Base-by-base conservation (phyloP, 176 grass and related monocot genomes). In the Pontederia paniculata region DNA sequence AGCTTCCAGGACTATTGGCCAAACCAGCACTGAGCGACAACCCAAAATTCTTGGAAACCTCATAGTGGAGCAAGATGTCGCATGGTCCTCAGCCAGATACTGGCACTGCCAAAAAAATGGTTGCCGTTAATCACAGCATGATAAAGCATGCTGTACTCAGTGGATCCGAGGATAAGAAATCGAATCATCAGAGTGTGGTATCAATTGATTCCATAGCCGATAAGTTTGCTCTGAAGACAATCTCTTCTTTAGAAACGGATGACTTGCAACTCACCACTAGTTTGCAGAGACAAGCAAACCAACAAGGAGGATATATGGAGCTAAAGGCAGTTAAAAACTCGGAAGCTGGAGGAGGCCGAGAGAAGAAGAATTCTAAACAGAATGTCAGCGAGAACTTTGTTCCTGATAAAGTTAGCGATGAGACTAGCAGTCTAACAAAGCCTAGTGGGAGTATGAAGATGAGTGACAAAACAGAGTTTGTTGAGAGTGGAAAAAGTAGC, bases 401-500 rank as follows among this genome's bases (percentile, higher is more conserved):
- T 2, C 47, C 60, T 23, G 18, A 42, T 63, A 63, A 63, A 63
- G 13, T 63, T 47, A 48, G 43, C 47, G 60, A 63, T 23, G 60
- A 21, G 47, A 42, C 56, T 16, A 59, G 31, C 56, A 59, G 56
- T 42, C 7, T 59, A 16, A 59, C 56, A 42, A 62, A 46, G 59
- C 22, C 43, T 20, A 45, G 59, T 18, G 43, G 43, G 21, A 62
- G 59, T 23, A 62, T 44, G 22, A 63, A 63, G 1, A 48, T 19
- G 14, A 21, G 22, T 23, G 19, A 20, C 8, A 63, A 17, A 9
- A 45, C 19, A 47, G 59, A 62, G 10, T 62, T 62, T 21, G 59
- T 62, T 47, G 59, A 62, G 4, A 62, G 59, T 15, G 44, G 59
- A 22, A 62, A 62, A 62, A 62, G 42, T 22, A 62, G 59, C 28